A percentile compares a stretch with the other conserved stretches of the same genome.
Evolutionary conservation across 2,329 filamentous ascomycete species (phyloP).

Genomic region (Aspergillus novofumigatus): DNA sequence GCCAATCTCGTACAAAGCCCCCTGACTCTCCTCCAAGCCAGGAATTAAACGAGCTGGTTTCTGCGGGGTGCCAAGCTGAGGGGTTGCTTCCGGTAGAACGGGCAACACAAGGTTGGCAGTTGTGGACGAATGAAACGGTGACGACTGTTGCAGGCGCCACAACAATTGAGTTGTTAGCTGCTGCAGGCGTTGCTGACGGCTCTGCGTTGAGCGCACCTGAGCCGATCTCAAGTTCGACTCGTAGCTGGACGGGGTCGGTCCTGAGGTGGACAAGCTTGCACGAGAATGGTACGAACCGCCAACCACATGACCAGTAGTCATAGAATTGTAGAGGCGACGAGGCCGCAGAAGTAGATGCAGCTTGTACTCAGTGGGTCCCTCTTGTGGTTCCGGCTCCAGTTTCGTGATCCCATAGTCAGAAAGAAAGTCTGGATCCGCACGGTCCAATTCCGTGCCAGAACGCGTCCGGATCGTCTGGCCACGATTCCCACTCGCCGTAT

Average conservation of each 20-base stretch:
- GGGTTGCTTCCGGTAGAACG: constrained; percentile 61
- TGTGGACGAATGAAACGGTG: constrained; percentile 79
- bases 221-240: constrained; percentile 34
- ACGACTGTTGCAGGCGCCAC: constrained; percentile 93
- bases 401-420: constrained; percentile 65
- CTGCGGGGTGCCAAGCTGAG: constrained; percentile 54
- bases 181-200: constrained; percentile 77
- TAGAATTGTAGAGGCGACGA: constrained; percentile 66
- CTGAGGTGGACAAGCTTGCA: constrained; percentile 18
- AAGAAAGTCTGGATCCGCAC: constrained; percentile 36
- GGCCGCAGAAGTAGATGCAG: constrained; percentile 80
- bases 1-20: constrained; percentile 92
- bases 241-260: constrained; percentile 23
- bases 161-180: constrained; percentile 92
- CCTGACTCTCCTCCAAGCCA: constrained; percentile 86
- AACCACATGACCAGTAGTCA: constrained; percentile 60
- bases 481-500: constrained; percentile 21
- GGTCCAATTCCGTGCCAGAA: constrained; percentile 36
- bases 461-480: constrained; percentile 23
- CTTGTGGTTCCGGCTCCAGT: constrained; percentile 84
- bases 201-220: constrained; percentile 57
- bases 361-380: constrained; percentile 95
- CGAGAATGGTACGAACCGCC: constrained; percentile 50
- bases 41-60: constrained; percentile 57
- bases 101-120: constrained; percentile 72